phyloP scores from a whole-genome alignment of 192 early-diverging fungal species.

The Coemansia sp. region DNA sequence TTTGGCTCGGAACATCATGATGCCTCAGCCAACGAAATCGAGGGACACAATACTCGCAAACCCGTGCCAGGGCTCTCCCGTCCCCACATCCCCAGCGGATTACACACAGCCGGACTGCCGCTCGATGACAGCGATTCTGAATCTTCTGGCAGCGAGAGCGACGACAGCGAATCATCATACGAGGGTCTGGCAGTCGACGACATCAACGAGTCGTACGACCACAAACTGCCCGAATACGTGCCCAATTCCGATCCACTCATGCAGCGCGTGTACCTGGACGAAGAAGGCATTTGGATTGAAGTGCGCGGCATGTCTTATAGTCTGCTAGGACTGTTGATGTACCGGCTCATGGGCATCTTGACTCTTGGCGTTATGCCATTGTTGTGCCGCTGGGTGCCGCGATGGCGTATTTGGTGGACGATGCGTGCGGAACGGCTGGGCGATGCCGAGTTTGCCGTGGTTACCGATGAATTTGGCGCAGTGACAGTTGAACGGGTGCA shows the following conservation, averaged over 20 bases:
- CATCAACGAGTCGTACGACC: conserved; percentile 53
- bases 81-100: conserved; percentile 27
- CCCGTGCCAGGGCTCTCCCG: neutral
- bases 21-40: neutral
- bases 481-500: conserved; percentile 54
- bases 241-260: conserved; percentile 38
- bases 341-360: conserved; percentile 62
- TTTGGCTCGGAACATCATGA: neutral
- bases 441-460: conserved; percentile 69
- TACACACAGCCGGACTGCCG: conserved; percentile 24
- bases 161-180: conserved; percentile 45
- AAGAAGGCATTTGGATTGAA: conserved; percentile 64
- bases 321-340: conserved; percentile 54
- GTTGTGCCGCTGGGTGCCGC: conserved; percentile 82
- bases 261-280: conserved; percentile 61
- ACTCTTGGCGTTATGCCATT: conserved; percentile 72
- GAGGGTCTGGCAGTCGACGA: conserved; percentile 53
- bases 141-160: conserved; percentile 10
- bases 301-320: conserved; percentile 62
- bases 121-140: conserved; percentile 21
- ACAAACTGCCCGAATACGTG: conserved; percentile 50
- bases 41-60: neutral
- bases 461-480: conserved; percentile 69
- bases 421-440: conserved; percentile 62
- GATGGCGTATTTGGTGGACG: conserved; percentile 67